Evolutionary conservation across 2,329 filamentous ascomycete genomes (phyloP).

Genomic region (Ophiostoma montium): DNA sequence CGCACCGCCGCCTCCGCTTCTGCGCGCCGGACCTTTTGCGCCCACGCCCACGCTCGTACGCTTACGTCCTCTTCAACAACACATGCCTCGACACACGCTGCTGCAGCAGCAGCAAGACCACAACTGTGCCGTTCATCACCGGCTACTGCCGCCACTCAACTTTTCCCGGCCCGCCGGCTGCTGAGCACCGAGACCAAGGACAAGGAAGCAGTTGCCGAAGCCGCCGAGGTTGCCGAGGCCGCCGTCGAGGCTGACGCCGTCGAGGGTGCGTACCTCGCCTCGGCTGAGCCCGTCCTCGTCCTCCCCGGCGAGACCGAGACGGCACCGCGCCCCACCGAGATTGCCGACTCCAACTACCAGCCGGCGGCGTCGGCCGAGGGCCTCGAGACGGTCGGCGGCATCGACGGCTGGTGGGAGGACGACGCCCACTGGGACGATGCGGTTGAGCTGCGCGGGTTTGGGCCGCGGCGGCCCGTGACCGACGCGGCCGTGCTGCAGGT

Average conservation of each 20-base stretch:
- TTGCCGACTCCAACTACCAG: conserved; percentile 27
- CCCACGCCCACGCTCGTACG: not conserved
- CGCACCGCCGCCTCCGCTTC: not conserved
- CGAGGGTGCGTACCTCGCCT: not conserved
- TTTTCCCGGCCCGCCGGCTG: not conserved
- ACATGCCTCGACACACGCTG: not conserved
- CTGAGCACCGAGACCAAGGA: not conserved
- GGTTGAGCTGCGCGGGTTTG: conserved; percentile 32
- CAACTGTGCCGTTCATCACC: not conserved
- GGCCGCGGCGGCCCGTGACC: conserved; percentile 23
- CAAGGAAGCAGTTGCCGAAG: not conserved
- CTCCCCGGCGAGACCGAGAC: conserved; percentile 14
- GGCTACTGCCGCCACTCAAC: too few relatives aligned
- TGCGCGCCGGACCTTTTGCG: not conserved
- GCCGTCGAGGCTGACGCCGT: not conserved
- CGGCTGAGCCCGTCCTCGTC: conserved; percentile 11
- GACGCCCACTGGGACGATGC: conserved; percentile 36
- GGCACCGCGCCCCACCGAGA: conserved; percentile 18
- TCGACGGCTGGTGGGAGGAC: conserved; percentile 39
- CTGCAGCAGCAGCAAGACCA: not conserved
- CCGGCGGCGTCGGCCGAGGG: conserved; percentile 32
- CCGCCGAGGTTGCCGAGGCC: not conserved
- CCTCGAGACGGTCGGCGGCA: conserved; percentile 32
- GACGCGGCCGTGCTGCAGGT: conserved; percentile 33
- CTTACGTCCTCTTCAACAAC: not conserved